These are phyloP conservation scores for Adansonia grandidieri DNA, from an alignment of 441 rosid species.

Conservation along the genomic window DNA sequence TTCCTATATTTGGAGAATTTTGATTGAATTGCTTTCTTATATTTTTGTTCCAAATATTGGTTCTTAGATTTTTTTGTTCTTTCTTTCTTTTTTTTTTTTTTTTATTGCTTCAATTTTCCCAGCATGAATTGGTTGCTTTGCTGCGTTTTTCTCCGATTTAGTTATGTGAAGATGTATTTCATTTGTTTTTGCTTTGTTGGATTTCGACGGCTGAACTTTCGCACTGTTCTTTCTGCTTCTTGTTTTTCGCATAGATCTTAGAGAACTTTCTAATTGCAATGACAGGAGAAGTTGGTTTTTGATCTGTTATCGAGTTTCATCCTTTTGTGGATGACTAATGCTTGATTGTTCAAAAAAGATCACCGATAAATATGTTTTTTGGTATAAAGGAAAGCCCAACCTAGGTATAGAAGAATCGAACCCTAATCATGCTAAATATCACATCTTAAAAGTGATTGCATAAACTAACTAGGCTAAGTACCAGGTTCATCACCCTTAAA, in stretches of 20 bases:
- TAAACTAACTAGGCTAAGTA: background rate
- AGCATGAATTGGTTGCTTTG: background rate
- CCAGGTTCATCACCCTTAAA: background rate
- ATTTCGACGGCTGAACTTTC: background rate
- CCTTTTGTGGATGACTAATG: background rate
- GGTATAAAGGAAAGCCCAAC: background rate
- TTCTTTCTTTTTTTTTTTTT: too few species aligned
- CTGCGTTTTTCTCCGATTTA: background rate
- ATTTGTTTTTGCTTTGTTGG: background rate
- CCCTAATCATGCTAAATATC: background rate
- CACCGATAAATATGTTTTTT: too few species aligned
- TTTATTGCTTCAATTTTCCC: background rate
- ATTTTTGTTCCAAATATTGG: background rate
- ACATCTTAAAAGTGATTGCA: background rate
- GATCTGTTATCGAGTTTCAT: background rate
- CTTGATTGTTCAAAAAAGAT: background rate
- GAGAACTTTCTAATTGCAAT: background rate
- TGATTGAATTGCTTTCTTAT: background rate
- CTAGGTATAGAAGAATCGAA: background rate
- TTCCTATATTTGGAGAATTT: background rate
- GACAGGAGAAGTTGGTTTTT: background rate
- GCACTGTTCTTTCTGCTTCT: background rate
- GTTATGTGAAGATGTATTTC: background rate
- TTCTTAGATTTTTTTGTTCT: background rate
- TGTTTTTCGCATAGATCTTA: background rate